Evolutionary conservation across 345 rosid genomes (phyloP).

Genomic region (Linum trigynum): DNA sequence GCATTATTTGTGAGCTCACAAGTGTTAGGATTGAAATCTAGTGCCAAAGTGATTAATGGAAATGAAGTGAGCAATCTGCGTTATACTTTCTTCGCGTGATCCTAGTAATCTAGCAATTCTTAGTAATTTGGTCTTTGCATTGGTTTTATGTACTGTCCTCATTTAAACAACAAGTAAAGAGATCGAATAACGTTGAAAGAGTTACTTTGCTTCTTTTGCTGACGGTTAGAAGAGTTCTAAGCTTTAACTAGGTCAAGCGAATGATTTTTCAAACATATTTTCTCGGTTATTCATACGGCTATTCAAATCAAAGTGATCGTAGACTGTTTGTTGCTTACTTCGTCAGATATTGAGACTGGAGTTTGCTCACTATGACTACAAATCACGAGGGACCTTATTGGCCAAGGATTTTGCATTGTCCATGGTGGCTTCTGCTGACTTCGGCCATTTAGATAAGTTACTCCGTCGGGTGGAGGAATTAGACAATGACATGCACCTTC

Average conservation of each 20-base stretch:
- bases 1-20: neutral
- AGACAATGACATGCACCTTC: conserved; percentile 36
- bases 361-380: conserved; percentile 87
- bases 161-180: too few relatives aligned
- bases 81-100: too few relatives aligned
- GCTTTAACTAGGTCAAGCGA: too few relatives aligned
- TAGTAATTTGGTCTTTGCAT: neutral
- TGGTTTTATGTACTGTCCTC: neutral
- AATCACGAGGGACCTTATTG: conserved; percentile 52
- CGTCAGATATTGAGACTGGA: conserved; percentile 65
- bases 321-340: neutral
- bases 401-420: conserved; percentile 90
- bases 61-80: too few relatives aligned
- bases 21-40: neutral
- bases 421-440: conserved; percentile 92
- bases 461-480: conserved; percentile 62
- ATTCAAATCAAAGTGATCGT: neutral
- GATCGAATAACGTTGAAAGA: too few relatives aligned
- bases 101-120: too few relatives aligned
- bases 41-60: neutral
- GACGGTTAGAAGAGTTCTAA: too few relatives aligned
- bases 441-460: conserved; percentile 51
- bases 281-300: neutral
- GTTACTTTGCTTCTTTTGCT: too few relatives aligned
- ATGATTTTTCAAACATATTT: too few relatives aligned